Base-by-base conservation (phyloP, 2,329 filamentous ascomycete genomes). In the Ilyonectria destructans region DNA sequence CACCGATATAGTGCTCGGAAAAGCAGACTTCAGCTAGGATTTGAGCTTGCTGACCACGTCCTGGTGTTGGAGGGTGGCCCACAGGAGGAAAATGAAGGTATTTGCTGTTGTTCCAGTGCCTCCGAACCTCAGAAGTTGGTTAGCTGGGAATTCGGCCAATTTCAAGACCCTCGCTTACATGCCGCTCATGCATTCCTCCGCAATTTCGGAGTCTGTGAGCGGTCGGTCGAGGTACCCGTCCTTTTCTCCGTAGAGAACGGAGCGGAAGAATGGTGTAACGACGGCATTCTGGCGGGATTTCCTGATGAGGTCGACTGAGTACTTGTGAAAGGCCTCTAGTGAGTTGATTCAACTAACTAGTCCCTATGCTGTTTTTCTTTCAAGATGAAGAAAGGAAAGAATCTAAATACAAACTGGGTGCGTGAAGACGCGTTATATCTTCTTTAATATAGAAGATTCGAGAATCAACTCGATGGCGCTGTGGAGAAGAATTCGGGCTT, bases 151-250 rank as follows among this genome's bases (percentile, higher is more conserved):
- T 6, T 19, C 12, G 5, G 26, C 6, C n/a, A 43, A 26, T 29
- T 4, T n/a, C 12, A 13, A 33, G 9, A 26, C 19, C 6, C n/a
- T 37, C 6, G 23, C 58, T 51, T 51, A 51, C 58, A 60, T 60
- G n/a, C 58, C 58, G 15, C 58, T 43, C 58, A 60, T 60, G 58
- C 58, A 60, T 43, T 60, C 58, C 58, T 60, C 58, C 2, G 46
- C 58, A 21, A 60, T 15, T 12, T 60, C 58, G 6, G 58, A 60
- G 31, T 52, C 33, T 7, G 58, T 60, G 6, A 60, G 46, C 5
- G 45, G 45, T 40, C 33, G 58, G 12, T 9, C 46, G 7, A 52
- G 40, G 23, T 58, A 52, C 2, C 58, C 46, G 2, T 52, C 46
- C 19, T 60, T 43, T 23, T 40, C 58, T 26, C 45, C 58, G 7